These are phyloP conservation scores for Zoysia japonica DNA, from an alignment of 176 grass and related monocot species.

Conservation along the genomic window DNA sequence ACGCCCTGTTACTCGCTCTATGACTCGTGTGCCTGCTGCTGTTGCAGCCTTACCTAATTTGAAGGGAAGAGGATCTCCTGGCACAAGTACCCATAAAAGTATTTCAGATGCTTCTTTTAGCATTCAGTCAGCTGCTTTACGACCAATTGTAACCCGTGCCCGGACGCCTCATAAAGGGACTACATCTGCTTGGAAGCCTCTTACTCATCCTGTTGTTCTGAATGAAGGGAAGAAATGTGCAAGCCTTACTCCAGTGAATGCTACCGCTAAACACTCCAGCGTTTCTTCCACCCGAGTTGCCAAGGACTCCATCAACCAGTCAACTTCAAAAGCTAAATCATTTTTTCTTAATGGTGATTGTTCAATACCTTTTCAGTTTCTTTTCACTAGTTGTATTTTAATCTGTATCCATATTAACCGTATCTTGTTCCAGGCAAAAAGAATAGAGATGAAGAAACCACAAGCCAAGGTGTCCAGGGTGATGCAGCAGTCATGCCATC, in stretches of 20 bases:
- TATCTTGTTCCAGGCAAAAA: conserved; percentile 40
- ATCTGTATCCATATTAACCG: conserved; percentile 11
- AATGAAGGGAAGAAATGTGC: conserved; percentile 35
- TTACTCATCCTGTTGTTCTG: conserved; percentile 43
- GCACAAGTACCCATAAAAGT: conserved; percentile 20
- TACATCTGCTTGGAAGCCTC: conserved; percentile 55
- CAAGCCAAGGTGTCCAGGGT: conserved; percentile 14
- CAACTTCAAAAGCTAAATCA: conserved; percentile 23
- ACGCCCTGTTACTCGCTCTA: conserved; percentile 60
- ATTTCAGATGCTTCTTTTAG: conserved; percentile 41
- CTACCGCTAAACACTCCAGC: conserved; percentile 54
- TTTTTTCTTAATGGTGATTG: conserved; percentile 33
- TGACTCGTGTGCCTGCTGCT: conserved; percentile 34
- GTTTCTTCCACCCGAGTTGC: conserved; percentile 39
- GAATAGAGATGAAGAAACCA: conserved; percentile 34
- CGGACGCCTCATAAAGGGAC: conserved; percentile 40
- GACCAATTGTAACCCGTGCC: conserved; percentile 26
- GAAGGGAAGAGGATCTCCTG: conserved; percentile 41
- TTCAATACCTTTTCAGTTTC: background rate
- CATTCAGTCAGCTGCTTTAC: conserved; percentile 31
- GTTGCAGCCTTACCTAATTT: conserved; percentile 15
- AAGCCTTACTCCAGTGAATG: conserved; percentile 42
- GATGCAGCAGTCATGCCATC: conserved; percentile 43
- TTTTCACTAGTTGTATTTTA: conserved; percentile 18
- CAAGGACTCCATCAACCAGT: conserved; percentile 39